Base-by-base conservation (phyloP, 78 protist species). In the Dictyostelium firmibasis region DNA sequence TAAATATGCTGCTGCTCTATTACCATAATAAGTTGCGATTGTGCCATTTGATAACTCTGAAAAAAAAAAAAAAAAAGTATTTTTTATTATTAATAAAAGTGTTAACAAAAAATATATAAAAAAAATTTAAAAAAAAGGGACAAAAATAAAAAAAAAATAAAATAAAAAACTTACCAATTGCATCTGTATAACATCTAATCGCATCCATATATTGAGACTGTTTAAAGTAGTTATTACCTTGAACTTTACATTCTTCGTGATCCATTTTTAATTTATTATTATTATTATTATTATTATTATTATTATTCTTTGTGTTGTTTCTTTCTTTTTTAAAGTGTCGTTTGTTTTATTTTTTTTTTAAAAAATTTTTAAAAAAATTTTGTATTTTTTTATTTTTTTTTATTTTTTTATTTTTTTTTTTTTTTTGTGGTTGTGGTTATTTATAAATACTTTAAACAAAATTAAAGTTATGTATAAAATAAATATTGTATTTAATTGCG, bases 1-100 rank as follows among this genome's bases (percentile, higher is more conserved):
- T 31, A 89, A 47, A 43, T 89, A 70, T 67, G 94, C 69, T 31
- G 86, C 87, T 81, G 94, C 72, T 89, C 94, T 89, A 81, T 89
- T 89, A 4, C 94, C 94, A 69, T 81, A 89, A 81, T 89, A 89
- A 3, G 75, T 14, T 41, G 94, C 70, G 18, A 69, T 31, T 33
- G 67, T 64, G 41, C 86, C 67, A 77, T 88, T 67, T 64, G 86
- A 79, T 57, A 31, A 13, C 62, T 86, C 92, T 86, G n/a, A n/a
- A n/a, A n/a, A n/a, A n/a, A n/a, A n/a, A n/a, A n/a, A n/a, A n/a
- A n/a, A n/a, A 60, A 10, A 29, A n/a, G 20, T 74, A 74, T 27
- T 25, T 29, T 67, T 67, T 29, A 20, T 18, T 9, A 6, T 9
- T 9, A 14, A 14, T 9, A 10, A 50, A 50, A 14, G 62, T 14